phyloP scores from a whole-genome alignment of 2,329 filamentous ascomycete genomes.

The Pseudogymnoascus sp. region DNA sequence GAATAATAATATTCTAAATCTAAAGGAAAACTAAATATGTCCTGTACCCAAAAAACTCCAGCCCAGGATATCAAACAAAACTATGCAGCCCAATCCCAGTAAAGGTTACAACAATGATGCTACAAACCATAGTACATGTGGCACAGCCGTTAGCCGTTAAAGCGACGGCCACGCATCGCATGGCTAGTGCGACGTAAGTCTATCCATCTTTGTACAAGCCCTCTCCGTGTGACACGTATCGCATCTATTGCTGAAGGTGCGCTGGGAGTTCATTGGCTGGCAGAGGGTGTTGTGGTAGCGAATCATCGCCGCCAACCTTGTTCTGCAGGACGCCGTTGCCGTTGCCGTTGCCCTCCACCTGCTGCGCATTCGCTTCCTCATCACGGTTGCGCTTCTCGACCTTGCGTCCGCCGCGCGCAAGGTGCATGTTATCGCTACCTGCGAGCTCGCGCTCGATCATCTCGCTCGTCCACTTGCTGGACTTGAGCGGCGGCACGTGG shows the following conservation, averaged over 20 bases:
- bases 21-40: neutral
- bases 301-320: neutral
- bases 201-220: neutral
- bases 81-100: neutral
- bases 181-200: neutral
- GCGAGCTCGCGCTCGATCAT: conserved; percentile 8
- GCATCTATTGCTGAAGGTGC: neutral
- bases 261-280: neutral
- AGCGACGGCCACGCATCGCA: neutral
- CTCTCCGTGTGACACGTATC: neutral
- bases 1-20: conserved; percentile 5
- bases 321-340: neutral
- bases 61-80: conserved; percentile 5
- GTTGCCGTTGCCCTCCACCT: conserved; percentile 2
- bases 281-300: neutral
- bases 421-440: neutral
- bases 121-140: neutral
- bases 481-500: conserved; percentile 33
- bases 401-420: neutral
- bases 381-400: conserved; percentile 8
- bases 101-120: neutral
- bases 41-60: conserved; percentile 6
- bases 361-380: neutral
- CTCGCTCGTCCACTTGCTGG: conserved; percentile 24
- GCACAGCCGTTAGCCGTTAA: neutral